Evolutionary conservation across 208 protist genomes (phyloP).

Genomic region (Novymonas esmeraldas): DNA sequence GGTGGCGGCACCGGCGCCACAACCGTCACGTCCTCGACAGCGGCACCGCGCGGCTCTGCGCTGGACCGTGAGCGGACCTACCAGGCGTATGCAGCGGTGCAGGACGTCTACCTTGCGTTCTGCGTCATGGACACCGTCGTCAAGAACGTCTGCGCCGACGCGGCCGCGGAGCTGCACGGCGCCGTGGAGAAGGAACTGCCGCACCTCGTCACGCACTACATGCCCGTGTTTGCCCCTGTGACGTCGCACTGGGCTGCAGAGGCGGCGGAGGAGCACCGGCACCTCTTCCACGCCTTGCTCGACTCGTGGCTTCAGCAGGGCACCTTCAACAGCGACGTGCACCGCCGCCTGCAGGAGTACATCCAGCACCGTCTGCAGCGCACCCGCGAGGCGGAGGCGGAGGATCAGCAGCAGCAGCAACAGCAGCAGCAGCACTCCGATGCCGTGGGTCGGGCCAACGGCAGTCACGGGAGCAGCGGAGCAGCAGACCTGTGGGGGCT

Average conservation of each 20-base stretch:
- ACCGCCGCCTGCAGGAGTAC: slow-evolving; percentile 66
- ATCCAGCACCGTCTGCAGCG: slow-evolving; percentile 61
- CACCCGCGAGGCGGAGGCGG: slow-evolving; percentile 32
- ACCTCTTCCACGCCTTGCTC: slow-evolving; percentile 61
- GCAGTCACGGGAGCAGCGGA: background rate
- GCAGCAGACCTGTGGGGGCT: slow-evolving; percentile 15
- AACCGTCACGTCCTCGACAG: slow-evolving; percentile 11
- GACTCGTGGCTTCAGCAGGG: slow-evolving; percentile 56
- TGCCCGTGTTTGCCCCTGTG: slow-evolving; percentile 46
- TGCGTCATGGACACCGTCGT: slow-evolving; percentile 71
- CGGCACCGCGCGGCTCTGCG: slow-evolving; percentile 20
- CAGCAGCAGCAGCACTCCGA: background rate
- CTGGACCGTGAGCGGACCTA: slow-evolving; percentile 52
- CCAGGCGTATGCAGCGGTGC: slow-evolving; percentile 55
- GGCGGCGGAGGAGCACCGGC: slow-evolving; percentile 58
- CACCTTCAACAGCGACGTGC: slow-evolving; percentile 39
- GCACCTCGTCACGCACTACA: slow-evolving; percentile 54
- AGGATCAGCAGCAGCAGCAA: slow-evolving; percentile 19
- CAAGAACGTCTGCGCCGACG: slow-evolving; percentile 37
- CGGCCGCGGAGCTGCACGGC: slow-evolving; percentile 15
- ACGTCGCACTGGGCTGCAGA: slow-evolving; percentile 33
- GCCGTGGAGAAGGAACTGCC: slow-evolving; percentile 55
- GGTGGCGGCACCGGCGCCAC: slow-evolving; percentile 10
- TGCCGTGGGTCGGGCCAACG: too few species aligned
- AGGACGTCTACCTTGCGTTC: slow-evolving; percentile 78